Evolutionary conservation across 2,329 filamentous ascomycete genomes (phyloP), one percentile per base, ranked within the genome.

Genomic region (Thyridium curvatum): DNA sequence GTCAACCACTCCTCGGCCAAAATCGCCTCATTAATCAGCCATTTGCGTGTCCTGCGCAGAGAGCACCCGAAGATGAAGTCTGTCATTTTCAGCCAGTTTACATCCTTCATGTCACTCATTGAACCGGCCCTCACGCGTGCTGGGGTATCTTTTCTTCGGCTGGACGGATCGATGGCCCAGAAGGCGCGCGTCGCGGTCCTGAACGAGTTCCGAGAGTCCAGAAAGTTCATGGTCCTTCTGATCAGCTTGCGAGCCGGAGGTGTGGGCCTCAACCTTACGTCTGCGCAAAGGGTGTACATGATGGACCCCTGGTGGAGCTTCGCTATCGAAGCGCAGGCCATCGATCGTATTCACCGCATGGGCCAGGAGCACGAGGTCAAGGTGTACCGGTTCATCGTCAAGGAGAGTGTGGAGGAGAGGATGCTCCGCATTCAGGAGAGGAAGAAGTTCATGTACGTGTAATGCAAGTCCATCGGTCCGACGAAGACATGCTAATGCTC

Each of bases 271-370:
- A 98, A 98, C 55, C 64, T 98, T 44, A 97, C 91, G 1, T 82
- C 82, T 48, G 93, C 93, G 6, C 87, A 83, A 46, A 72, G 86
- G 39, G 94, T 98, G 5, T 98, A 84, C 66, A 94, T 98, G 86
- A 97, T 98, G 93, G 93, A 98, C 61, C 93, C 93, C 0, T 98
- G 93, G 93, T 98, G 93, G 93, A 94, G 86, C 56, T 98, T 91
- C 61, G 90, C 93, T 0, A 83, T 97, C 12, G 93, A 98, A 63
- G 88, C 90, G 5, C 93, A 98, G 62, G 93, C 93, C 8, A 97
- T 98, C 54, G 93, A 98, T 65, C 86, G 93, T 2, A 89, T 98
- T 28, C 93, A 98, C 66, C 80, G 93, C 8, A 96, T 98, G 86
- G 93, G 93, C 0, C 93, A 98, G 60, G 81, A 85, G 36, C 75